Conservation (phyloP, 2,329 filamentous ascomycete species). For the Colletotrichum sublineola region DNA sequence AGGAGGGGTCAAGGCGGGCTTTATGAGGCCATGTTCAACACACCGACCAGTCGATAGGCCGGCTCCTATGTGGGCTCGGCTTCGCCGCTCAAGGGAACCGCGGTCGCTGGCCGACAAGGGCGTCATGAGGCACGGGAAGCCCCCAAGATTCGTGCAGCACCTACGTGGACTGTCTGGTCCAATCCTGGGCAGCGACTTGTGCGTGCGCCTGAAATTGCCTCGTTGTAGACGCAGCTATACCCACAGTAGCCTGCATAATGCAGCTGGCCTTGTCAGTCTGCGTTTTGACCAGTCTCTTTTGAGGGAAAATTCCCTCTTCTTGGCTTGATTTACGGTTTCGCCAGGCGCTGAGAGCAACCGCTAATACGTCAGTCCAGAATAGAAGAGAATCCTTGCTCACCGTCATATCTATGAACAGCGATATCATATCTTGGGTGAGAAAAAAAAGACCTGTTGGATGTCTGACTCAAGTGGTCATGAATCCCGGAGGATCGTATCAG, state of each 20-base stretch:
- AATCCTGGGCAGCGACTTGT: conserved; percentile 25
- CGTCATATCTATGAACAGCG: conserved; percentile 2
- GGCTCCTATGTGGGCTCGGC: conserved; percentile 24
- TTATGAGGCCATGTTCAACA: conserved; percentile 10
- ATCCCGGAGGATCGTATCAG: conserved; percentile 26
- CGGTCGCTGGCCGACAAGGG: conserved; percentile 13
- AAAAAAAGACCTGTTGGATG: conserved; percentile 1
- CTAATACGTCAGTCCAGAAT: background rate
- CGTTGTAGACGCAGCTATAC: conserved; percentile 25
- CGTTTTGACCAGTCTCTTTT: conserved; percentile 7
- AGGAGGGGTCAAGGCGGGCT: conserved; percentile 21
- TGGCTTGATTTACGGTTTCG: conserved; percentile 15
- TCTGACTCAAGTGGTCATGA: conserved; percentile 25
- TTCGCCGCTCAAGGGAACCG: conserved; percentile 31
- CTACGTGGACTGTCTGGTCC: conserved; percentile 25
- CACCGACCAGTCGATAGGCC: conserved; percentile 25
- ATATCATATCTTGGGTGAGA: background rate
- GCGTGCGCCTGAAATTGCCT: conserved; percentile 18
- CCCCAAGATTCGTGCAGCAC: conserved; percentile 5
- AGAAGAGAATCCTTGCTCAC: background rate
- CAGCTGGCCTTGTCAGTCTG: conserved; percentile 31
- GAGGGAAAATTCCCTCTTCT: conserved; percentile 5
- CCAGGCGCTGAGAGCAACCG: conserved; percentile 18
- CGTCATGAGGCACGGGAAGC: conserved; percentile 25
- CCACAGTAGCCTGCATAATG: conserved; percentile 38